Percentiles rank a stretch among this genome's conserved stretches.
Conservation (phyloP, 208 protist species). For the Trypanosoma theileri region DNA sequence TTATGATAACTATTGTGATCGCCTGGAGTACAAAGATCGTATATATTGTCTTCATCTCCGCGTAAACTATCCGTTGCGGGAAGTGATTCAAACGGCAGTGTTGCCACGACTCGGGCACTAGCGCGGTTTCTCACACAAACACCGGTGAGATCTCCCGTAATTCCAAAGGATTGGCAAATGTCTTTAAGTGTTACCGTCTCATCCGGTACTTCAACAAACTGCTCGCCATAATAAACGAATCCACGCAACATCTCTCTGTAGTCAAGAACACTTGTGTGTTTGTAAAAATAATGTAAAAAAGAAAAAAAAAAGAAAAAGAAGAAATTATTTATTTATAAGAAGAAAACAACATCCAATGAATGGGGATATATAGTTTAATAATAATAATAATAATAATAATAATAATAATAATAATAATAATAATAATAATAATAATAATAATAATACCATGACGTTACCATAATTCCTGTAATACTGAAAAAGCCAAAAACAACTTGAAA, state of each 20-base stretch:
- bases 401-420: background rate
- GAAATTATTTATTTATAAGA: background rate
- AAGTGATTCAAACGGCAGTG: constrained; percentile 71
- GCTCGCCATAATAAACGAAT: constrained; percentile 64
- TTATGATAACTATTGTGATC: constrained; percentile 5
- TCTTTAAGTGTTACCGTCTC: constrained; percentile 63
- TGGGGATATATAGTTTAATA: background rate
- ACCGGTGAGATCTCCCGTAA: constrained; percentile 38
- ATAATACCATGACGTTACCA: no score
- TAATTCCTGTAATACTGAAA: no score
- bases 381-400: constrained; percentile 5
- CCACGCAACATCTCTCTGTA: constrained; percentile 10
- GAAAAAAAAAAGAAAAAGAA: constrained; percentile 9
- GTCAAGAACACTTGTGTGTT: background rate
- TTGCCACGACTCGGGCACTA: constrained; percentile 61
- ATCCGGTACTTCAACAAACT: constrained; percentile 67
- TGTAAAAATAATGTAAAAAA: no score
- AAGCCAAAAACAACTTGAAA: no score
- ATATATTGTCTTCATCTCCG: constrained; percentile 9
- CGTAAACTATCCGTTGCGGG: constrained; percentile 12
- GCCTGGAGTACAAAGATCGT: constrained; percentile 17
- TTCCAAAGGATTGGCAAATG: constrained; percentile 64
- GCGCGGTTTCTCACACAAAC: constrained; percentile 50
- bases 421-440: background rate
- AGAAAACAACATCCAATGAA: background rate